Evolutionary conservation across 2,329 filamentous ascomycete genomes (phyloP).

Genomic region (Phaeomoniella chlamydospora): DNA sequence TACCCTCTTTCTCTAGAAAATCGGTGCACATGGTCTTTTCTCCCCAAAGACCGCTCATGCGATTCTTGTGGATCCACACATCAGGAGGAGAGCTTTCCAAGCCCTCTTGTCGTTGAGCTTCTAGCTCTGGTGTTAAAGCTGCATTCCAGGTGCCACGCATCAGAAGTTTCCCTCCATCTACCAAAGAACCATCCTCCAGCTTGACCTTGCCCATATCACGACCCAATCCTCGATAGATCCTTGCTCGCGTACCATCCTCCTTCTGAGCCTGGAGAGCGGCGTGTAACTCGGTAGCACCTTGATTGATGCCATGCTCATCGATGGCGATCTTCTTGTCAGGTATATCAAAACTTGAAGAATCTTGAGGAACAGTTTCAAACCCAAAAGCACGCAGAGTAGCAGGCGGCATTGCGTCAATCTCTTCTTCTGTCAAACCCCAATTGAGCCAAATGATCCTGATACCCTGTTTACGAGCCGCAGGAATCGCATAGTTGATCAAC

Average conservation of each 20-base stretch:
- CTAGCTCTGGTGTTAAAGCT: conserved; percentile 32
- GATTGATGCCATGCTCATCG: conserved; percentile 12
- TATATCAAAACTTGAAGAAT: conserved; percentile 7
- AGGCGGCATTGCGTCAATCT: conserved; percentile 36
- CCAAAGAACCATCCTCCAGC: conserved; percentile 9
- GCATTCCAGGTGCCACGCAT: conserved; percentile 44
- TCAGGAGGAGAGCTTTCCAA: conserved; percentile 20
- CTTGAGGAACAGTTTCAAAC: conserved; percentile 16
- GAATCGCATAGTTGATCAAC: conserved; percentile 28
- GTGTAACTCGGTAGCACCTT: conserved; percentile 7
- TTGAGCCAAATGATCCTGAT: conserved; percentile 40
- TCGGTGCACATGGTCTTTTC: conserved; percentile 25
- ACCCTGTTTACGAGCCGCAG: conserved; percentile 33
- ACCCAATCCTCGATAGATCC: conserved; percentile 27
- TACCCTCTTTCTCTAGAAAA: conserved; percentile 24
- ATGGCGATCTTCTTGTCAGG: conserved; percentile 8
- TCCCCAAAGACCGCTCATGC: conserved; percentile 43
- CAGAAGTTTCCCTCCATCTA: conserved; percentile 23
- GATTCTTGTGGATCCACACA: conserved; percentile 40
- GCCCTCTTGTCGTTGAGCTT: conserved; percentile 19
- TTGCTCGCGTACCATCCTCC: conserved; percentile 11
- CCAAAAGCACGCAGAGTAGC: conserved; percentile 34
- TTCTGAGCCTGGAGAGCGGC: conserved; percentile 5
- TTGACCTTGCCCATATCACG: conserved; percentile 28
- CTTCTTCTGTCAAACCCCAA: conserved; percentile 41